Evolutionary conservation across 768 basidiomycete genomes (phyloP), one percentile per base, ranked within the genome.

Genomic region (Macrolepiota dolichaula): DNA sequence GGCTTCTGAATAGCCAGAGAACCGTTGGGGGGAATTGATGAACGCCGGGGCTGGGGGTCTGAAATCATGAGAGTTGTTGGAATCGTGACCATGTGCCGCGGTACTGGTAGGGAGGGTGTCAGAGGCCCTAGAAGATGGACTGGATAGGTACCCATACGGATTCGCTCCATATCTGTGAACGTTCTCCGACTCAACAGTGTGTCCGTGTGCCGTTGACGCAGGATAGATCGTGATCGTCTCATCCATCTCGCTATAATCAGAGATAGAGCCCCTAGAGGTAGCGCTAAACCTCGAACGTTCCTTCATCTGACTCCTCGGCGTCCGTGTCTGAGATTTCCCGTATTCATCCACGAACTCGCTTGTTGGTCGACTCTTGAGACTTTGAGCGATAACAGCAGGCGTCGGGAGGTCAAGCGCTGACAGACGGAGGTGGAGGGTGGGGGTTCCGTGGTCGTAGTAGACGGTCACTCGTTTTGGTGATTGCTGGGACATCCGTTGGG

Each of bases 361-460:
- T n/a, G 57, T 62, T 4, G 71, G 69, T 13, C 70, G 68, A 38
- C 67, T 61, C 54, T 69, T 71, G 40, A 71, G 49, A 19, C 60
- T 65, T 47, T 75, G 70, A 11, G 64, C 67, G 15, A 77, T 65
- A 3, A 67, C 44, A 9, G 67, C 62, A 15, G 75, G 76, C 27
- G 63, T 72, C 17, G 82, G 82, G 19, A 82, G 63, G 50, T 79
- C 78, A 38, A 83, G 66, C 9, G 62, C 63, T 0, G 86, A 87
- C 65, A 86, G 83, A 12, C 85, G 83, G 68, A 87, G 76, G 37
- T 80, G 74, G 22, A 87, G 72, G 35, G 71, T 77, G 29, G 86
- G 86, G 1, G 82, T 75, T 35, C 79, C 83, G 25, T 70, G 67
- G 46, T 76, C 72, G 57, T 76, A 77, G 24, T 73, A 74, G 19